phyloP scores from a whole-genome alignment of 495 filamentous ascomycete genomes.

The Penicillium diatomitis region DNA sequence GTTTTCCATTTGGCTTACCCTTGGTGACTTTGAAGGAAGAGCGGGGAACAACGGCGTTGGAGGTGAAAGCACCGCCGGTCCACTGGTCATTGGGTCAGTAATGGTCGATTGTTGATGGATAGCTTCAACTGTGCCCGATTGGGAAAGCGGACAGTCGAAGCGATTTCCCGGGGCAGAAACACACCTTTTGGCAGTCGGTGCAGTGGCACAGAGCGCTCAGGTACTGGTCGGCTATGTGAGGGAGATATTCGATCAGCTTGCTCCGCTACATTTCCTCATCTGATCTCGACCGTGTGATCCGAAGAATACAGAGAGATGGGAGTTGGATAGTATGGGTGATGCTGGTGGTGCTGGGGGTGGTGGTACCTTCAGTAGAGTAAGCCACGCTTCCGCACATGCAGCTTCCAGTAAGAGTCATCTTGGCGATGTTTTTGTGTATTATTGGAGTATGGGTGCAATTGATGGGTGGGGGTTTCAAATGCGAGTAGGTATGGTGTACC shows the following conservation, averaged over 20 bases:
- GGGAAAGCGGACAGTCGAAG: too few species aligned
- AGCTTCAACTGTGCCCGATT: too few species aligned
- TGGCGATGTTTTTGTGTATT: neutral
- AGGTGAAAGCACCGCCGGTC: slow-evolving; percentile 39
- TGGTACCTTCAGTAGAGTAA: slow-evolving; percentile 24
- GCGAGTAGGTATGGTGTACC: slow-evolving; percentile 8
- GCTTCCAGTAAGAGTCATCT: slow-evolving; percentile 29
- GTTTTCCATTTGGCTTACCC: slow-evolving; percentile 11
- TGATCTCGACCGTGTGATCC: too few species aligned
- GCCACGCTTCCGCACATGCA: slow-evolving; percentile 34
- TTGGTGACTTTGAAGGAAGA: slow-evolving; percentile 30
- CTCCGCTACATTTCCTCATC: too few species aligned
- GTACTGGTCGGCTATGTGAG: slow-evolving; percentile 18
- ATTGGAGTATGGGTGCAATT: neutral
- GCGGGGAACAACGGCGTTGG: slow-evolving; percentile 39
- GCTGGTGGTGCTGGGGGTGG: too few species aligned
- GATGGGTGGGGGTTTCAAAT: neutral
- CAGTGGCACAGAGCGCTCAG: slow-evolving; percentile 39
- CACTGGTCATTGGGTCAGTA: slow-evolving; percentile 18
- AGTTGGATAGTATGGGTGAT: too few species aligned
- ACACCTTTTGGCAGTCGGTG: slow-evolving; percentile 39
- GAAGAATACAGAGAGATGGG: too few species aligned
- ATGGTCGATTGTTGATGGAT: neutral
- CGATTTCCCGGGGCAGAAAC: too few species aligned
- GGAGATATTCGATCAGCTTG: neutral